phyloP scores from a whole-genome alignment of 1,284 basidiomycete genomes.

The Gomphus sp. region DNA sequence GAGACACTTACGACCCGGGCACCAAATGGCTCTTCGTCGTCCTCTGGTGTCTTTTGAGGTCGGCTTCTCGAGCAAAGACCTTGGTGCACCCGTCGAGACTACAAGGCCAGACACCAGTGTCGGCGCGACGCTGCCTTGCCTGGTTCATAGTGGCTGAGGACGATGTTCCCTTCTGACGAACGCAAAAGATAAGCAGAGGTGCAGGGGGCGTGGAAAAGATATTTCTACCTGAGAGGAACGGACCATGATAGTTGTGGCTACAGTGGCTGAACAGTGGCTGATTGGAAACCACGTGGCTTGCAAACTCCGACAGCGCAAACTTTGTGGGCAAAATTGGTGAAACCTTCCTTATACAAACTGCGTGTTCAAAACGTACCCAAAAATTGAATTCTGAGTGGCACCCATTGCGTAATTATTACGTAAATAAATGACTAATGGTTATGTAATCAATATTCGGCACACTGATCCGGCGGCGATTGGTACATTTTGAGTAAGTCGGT shows the following conservation, averaged over 20 bases:
- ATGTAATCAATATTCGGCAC: background rate
- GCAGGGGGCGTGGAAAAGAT: background rate
- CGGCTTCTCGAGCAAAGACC: conserved; percentile 68
- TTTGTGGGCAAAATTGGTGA: background rate
- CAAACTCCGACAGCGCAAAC: background rate
- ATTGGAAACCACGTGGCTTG: background rate
- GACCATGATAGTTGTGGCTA: background rate
- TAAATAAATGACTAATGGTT: background rate
- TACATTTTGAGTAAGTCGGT: background rate
- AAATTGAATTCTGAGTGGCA: too few species aligned
- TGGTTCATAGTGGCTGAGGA: background rate
- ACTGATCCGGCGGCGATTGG: background rate
- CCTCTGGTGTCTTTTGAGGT: conserved; percentile 67
- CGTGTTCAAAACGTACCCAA: background rate
- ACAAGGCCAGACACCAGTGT: conserved; percentile 60
- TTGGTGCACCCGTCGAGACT: conserved; percentile 69
- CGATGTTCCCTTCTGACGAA: background rate
- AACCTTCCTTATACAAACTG: background rate
- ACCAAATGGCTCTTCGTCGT: conserved; percentile 64
- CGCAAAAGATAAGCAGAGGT: background rate
- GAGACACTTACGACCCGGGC: conserved; percentile 50
- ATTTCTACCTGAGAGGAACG: conserved; percentile 3
- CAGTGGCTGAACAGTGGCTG: conserved; percentile 2
- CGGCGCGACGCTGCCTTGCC: conserved; percentile 15
- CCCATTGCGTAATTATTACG: background rate